Evolutionary conservation across 1,139 yeast genomes (phyloP).

Genomic region (Suhomyces atakaporum): DNA sequence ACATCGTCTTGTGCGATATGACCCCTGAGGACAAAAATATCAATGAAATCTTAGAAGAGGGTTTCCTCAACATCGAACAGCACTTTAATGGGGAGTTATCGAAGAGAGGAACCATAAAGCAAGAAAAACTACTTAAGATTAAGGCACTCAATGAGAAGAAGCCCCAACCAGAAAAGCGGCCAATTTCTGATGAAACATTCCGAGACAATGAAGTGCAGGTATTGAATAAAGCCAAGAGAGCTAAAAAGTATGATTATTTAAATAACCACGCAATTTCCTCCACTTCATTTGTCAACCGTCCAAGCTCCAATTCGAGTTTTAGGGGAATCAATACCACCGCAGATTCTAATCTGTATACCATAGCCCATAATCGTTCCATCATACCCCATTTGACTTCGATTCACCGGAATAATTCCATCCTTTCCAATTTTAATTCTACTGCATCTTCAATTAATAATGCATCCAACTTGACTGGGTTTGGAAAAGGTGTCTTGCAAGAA

Average conservation of each 20-base stretch:
- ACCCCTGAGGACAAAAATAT: conserved; percentile 28
- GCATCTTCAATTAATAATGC: conserved; percentile 28
- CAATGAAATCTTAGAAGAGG: conserved; percentile 28
- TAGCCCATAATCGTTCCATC: conserved; percentile 14
- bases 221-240: conserved; percentile 33
- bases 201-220: conserved; percentile 28
- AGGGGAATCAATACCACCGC: conserved; percentile 12
- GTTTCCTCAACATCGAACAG: conserved; percentile 26
- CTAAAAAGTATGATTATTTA: conserved; percentile 37
- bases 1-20: conserved; percentile 40
- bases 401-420: conserved; percentile 19
- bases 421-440: conserved; percentile 18
- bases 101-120: conserved; percentile 31
- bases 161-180: conserved; percentile 4
- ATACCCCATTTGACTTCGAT: conserved; percentile 15
- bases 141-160: conserved; percentile 10
- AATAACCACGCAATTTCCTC: conserved; percentile 24
- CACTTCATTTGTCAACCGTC: neutral
- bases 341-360: conserved; percentile 10
- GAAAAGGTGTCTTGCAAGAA: conserved; percentile 42
- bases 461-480: conserved; percentile 38
- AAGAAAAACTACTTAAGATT: conserved; percentile 14
- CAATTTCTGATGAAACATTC: conserved; percentile 16
- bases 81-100: conserved; percentile 35
- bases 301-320: neutral